Evolutionary conservation across 352 stramenopile genomes (phyloP), one percentile per base, ranked within the genome.

Genomic region (Globisporangium cystogenes): DNA sequence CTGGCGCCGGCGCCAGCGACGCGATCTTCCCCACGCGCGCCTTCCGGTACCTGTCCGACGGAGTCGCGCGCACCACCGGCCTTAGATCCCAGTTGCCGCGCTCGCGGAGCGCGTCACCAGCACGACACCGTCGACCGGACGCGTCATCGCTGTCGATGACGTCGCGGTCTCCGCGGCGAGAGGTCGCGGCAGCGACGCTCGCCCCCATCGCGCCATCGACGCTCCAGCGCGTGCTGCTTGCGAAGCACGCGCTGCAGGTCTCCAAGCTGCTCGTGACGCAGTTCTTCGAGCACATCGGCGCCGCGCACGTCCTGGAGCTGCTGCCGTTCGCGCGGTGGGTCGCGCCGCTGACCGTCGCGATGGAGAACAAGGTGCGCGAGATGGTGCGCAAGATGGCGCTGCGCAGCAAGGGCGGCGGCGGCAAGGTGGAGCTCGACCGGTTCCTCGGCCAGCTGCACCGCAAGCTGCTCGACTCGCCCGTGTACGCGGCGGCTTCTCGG

Each of bases 211-310:
- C 72, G 1, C 63, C 68, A 0, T 35, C 56, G 0, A 59, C 27
- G 31, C 65, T 86, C 18, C 70, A 86, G 37, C 53, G 68, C 12
- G 51, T 66, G 0, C 57, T 86, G 10, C 58, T 68, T 10, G 49
- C 39, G 26, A 21, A 53, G 3, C 60, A 78, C 51, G 50, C 51
- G 11, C 23, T 86, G 3, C 48, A 75, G 7, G 70, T 65, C 0
- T 83, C 70, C 2, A 75, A 51, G 1, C 63, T 82, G 14, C 60
- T 83, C 1, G 48, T 83, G 47, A 58, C 65, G 7, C 74, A 83
- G 44, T 86, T 83, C 50, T 86, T 83, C 48, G 39, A 71, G 18
- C 64, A 79, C 23, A 69, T 83, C 15, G 75, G 75, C 0, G 65
- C 70, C 0, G 12, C 73, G 39, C 45, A 76, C 35, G 81, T 78